A percentile compares a stretch with the other conserved stretches of the same genome.
Conservation (phyloP, 805 yeast genomes). For the Kluyveromyces aestuarii region DNA sequence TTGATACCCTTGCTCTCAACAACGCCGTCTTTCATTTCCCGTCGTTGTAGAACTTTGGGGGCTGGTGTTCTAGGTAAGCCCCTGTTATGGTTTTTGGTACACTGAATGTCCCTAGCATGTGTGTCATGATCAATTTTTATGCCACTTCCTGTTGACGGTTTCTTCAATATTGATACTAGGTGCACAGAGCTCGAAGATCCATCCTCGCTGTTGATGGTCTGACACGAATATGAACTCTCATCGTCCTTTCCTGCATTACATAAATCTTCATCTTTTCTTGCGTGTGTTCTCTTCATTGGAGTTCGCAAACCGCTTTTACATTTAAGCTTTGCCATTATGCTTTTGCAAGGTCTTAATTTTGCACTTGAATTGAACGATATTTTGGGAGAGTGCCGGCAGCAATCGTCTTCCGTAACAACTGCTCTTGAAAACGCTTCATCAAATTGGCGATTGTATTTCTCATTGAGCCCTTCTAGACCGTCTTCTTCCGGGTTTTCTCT, state of each 20-base stretch:
- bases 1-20: neutral
- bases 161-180: neutral
- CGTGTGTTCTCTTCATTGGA: neutral
- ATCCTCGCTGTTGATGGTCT: neutral
- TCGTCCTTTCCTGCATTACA: neutral
- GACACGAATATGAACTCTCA: neutral
- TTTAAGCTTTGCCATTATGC: neutral
- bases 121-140: neutral
- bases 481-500: no score
- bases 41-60: conserved; percentile 1
- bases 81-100: neutral
- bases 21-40: neutral
- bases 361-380: conserved; percentile 1
- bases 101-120: neutral
- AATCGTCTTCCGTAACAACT: no score
- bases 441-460: no score
- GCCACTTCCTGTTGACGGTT: neutral
- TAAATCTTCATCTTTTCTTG: neutral
- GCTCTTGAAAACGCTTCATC: neutral
- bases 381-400: neutral
- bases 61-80: conserved; percentile 9
- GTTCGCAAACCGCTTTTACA: conserved; percentile 1
- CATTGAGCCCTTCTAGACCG: neutral
- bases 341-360: neutral
- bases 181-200: neutral